Percentiles rank a stretch among this genome's conserved stretches.
Conservation (phyloP, 768 basidiomycete species). For the Gloeopeniophorella convolvens region DNA sequence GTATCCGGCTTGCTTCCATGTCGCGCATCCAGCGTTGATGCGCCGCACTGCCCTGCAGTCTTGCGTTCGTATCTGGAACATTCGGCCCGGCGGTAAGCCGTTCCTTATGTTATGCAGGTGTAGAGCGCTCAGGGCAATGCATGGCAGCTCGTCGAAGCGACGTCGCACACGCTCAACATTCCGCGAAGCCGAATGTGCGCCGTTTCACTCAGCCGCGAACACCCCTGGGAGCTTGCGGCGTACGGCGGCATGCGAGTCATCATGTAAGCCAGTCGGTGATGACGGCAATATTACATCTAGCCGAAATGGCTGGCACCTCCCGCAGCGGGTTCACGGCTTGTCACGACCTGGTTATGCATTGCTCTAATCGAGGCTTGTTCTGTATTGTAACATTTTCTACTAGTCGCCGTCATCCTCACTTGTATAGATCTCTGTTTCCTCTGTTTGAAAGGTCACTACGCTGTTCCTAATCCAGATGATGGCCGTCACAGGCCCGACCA, state of each 20-base stretch:
- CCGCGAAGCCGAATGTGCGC: conserved; percentile 20
- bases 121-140: too few relatives aligned
- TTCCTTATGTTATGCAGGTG: background rate
- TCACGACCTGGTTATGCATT: background rate
- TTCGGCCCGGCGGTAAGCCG: conserved; percentile 16
- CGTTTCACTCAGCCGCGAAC: conserved; percentile 11
- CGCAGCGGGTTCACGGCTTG: too few relatives aligned
- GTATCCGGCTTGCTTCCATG: background rate
- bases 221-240: conserved; percentile 18
- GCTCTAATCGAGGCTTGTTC: too few relatives aligned
- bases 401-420: too few relatives aligned
- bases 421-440: too few relatives aligned
- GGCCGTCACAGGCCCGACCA: too few relatives aligned
- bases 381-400: too few relatives aligned
- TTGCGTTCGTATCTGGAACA: conserved; percentile 14
- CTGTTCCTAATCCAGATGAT: too few relatives aligned
- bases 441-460: too few relatives aligned
- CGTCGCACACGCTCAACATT: conserved; percentile 10
- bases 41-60: background rate
- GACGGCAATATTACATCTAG: too few relatives aligned
- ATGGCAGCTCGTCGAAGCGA: conserved; percentile 16
- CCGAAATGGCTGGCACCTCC: too few relatives aligned
- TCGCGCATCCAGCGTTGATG: background rate
- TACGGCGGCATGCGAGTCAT: conserved; percentile 17
- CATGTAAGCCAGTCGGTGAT: conserved; percentile 6